Evolutionary conservation across 495 filamentous ascomycete species (phyloP), one percentile per base, ranked within the genome.

Genomic region (Penicillium waksmanii): DNA sequence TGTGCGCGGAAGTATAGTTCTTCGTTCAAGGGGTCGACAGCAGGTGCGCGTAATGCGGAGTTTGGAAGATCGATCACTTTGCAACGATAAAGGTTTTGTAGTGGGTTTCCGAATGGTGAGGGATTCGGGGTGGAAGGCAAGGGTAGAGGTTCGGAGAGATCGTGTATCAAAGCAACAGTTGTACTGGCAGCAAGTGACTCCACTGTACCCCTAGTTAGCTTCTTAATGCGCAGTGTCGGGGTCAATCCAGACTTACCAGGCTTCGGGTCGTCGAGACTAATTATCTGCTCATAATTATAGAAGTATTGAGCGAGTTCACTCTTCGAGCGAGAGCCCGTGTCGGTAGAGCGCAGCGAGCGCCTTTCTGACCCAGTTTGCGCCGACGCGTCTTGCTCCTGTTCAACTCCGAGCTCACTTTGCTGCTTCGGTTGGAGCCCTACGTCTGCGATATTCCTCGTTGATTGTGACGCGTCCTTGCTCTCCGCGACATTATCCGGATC

Each of bases 271-370:
- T 91, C 88, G 62, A 93, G 88, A 57, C 89, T 91, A 68, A 97
- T 88, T 55, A 96, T 83, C 63, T 95, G 89, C 69, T 97, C 93
- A 73, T 94, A 97, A 60, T 94, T 92, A 44, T 89, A 86, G 65
- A 97, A 96, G 72, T 95, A 97, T 33, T 85, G 80, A 9, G 91
- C 87, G 27, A 97, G 80, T 67, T 97, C 93, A 74, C 91, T 96
- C 80, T 93, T 93, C 68, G 90, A 86, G 57, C 91, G 70, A 42
- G 79, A 77, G 7, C 79, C 78, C 21, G 73, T 76, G 62, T 81
- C 80, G 34, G 80, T 74, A 38, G 81, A 84, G 38, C 81, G 78
- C 33, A 84, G 66, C 25, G 75, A 79, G 55, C 81, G 75, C 60
- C 80, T 77, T 47, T 77, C 75, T 27, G 56, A 48, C 7, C 46